Conservation (phyloP, 2,329 filamentous ascomycete species). For the Nemania sp. region DNA sequence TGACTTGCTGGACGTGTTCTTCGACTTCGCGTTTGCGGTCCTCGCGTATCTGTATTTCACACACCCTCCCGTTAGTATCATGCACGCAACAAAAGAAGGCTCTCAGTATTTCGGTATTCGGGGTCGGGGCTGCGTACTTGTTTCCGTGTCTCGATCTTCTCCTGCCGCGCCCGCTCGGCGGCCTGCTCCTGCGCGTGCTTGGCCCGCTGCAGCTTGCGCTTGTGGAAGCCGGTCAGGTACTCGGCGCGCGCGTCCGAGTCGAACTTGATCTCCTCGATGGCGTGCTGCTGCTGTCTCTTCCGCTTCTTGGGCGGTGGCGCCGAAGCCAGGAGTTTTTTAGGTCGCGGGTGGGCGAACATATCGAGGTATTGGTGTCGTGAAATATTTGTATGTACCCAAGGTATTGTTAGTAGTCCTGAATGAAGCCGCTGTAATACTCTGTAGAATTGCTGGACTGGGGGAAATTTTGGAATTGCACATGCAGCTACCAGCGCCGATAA, state of each 20-base stretch:
- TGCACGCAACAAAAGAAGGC: background rate
- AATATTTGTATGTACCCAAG: background rate
- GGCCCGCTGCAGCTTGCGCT: conserved; percentile 83
- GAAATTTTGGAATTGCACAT: background rate
- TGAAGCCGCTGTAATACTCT: too few relatives aligned
- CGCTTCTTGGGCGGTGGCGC: conserved; percentile 67
- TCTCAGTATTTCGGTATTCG: too few relatives aligned
- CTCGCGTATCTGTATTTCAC: conserved; percentile 69
- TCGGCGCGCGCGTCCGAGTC: conserved; percentile 79
- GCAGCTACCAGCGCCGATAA: background rate
- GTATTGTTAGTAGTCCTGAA: background rate
- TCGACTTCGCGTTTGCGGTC: conserved; percentile 81
- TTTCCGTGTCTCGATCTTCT: conserved; percentile 72
- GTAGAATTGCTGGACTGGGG: background rate
- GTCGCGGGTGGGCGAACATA: conserved; percentile 61
- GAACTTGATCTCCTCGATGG: conserved; percentile 81
- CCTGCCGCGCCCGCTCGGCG: conserved; percentile 74
- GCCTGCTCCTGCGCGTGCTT: conserved; percentile 85
- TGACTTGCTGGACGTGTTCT: conserved; percentile 77
- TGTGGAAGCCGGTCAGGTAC: conserved; percentile 94
- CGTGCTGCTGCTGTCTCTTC: conserved; percentile 57
- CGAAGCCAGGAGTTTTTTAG: conserved; percentile 63
- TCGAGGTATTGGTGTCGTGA: conserved; percentile 7
- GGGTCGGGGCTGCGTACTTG: conserved; percentile 61
- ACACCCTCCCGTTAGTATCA: background rate